Base-by-base conservation (phyloP, 371 early-diverging fungal genomes). In the Haplosporangium sp. region DNA sequence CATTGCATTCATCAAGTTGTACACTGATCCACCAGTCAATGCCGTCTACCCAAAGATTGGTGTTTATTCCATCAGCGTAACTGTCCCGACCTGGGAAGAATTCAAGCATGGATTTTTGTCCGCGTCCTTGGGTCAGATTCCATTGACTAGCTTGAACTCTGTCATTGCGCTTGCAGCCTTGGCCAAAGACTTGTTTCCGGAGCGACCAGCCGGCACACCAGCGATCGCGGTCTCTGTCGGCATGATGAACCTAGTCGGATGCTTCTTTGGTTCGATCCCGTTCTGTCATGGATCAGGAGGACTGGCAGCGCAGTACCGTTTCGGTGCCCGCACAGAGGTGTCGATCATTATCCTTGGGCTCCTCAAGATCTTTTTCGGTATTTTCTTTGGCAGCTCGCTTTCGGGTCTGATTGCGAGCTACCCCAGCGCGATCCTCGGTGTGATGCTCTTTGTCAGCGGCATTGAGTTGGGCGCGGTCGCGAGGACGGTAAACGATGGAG, bases 271-370 rank as follows among this genome's bases (percentile, higher is more conserved):
- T 4, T 90, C 92, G 6, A 87, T 93, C 76, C 95, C 97, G 5
- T 94, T 89, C 71, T 95, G 95, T 62, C 93, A 92, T 65, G 92
- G 94, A 21, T 92, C 95, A 9, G 97, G 97, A 21, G 97, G 97
- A 11, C 82, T 96, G 41, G 96, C 95, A 14, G 97, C 93, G 11
- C 97, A 96, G 80, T 95, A 95, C 80, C 93, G 95, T 2, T 96
- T 95, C 75, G 97, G 97, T 41, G 96, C 97, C 21, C 90, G 97
- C 48, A 86, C 94, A 0, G 95, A 91, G 60, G 88, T 92, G 14
- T 92, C 93, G 48, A 85, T 95, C 53, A 84, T 93, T 29, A 42
- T 95, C 51, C 84, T 96, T 11, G 97, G 97, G 12, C 14, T 84
- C 5, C 62, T 86, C 82, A 96, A 96, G 69, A 80, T 95, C 14